phyloP scores from a whole-genome alignment of 768 basidiomycete genomes.

The Tulasnella sp. region DNA sequence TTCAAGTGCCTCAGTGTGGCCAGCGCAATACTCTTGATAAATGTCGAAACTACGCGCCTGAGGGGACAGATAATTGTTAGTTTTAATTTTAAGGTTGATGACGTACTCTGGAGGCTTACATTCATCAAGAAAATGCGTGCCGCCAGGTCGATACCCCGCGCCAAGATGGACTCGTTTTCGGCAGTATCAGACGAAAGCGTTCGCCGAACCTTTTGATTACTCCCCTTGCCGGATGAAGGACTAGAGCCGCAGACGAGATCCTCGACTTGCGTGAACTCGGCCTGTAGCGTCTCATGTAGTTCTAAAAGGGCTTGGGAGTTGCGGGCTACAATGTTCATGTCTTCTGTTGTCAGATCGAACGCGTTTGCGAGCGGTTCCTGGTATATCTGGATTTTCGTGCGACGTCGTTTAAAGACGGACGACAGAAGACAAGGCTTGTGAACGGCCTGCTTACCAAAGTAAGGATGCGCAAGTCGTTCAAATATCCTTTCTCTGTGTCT shows the following conservation, averaged over 20 bases:
- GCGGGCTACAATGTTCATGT: slow-evolving; percentile 35
- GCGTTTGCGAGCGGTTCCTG: slow-evolving; percentile 42
- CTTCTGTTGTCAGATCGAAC: not conserved
- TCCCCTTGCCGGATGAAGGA: not conserved
- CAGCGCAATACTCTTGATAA: slow-evolving; percentile 82
- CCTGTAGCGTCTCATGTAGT: slow-evolving; percentile 58
- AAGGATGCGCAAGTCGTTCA: slow-evolving; percentile 64
- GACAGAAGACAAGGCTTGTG: not conserved
- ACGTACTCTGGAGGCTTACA: no score
- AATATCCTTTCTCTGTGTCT: slow-evolving; percentile 73
- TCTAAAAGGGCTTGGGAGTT: slow-evolving; percentile 59
- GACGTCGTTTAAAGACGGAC: not conserved
- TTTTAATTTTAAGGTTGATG: no score
- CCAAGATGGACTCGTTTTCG: slow-evolving; percentile 26
- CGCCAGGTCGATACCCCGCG: slow-evolving; percentile 39
- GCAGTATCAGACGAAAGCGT: not conserved
- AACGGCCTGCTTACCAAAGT: slow-evolving; percentile 49
- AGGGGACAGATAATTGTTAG: not conserved
- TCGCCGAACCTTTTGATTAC: not conserved
- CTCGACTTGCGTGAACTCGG: slow-evolving; percentile 37
- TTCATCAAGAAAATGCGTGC: slow-evolving; percentile 49
- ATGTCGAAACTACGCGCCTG: slow-evolving; percentile 65
- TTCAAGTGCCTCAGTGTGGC: slow-evolving; percentile 72
- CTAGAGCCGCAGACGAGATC: slow-evolving; percentile 30
- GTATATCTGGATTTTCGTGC: slow-evolving; percentile 42